phyloP scores from a whole-genome alignment of 371 early-diverging fungal genomes.

The Mortierella sp. region DNA sequence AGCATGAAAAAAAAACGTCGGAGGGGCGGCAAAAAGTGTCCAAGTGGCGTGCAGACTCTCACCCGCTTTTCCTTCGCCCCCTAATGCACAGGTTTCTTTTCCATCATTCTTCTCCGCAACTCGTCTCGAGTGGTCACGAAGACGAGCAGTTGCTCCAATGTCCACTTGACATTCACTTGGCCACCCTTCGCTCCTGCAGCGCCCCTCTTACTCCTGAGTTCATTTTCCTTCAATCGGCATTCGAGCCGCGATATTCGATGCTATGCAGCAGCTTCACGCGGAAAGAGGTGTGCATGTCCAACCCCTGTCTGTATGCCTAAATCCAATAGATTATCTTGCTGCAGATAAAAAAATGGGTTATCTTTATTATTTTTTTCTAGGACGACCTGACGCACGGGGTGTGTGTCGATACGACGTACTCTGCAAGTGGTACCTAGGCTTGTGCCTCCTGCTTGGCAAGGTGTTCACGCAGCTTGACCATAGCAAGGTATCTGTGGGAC shows the following conservation, averaged over 20 bases:
- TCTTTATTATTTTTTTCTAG: neutral
- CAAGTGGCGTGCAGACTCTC: too few species aligned
- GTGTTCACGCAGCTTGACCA: conserved; percentile 78
- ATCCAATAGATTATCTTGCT: neutral
- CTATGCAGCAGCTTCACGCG: neutral
- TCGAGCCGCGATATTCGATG: neutral
- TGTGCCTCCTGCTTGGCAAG: conserved; percentile 48
- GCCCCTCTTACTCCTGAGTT: neutral
- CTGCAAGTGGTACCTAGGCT: neutral
- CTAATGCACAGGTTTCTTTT: too few species aligned
- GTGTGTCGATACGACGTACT: neutral
- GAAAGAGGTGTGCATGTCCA: neutral
- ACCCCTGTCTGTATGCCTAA: neutral
- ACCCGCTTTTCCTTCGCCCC: too few species aligned
- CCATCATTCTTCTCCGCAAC: too few species aligned
- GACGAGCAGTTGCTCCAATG: too few species aligned
- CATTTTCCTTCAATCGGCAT: neutral
- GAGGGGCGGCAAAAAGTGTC: neutral
- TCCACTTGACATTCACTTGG: too few species aligned
- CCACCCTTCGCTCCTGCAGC: neutral
- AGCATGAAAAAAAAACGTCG: neutral
- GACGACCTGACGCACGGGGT: neutral
- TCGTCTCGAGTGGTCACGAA: too few species aligned
- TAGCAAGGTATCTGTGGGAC: conserved; percentile 88
- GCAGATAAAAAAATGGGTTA: neutral